Evolutionary conservation across 805 yeast genomes (phyloP).

Genomic region (Candida boleticola): DNA sequence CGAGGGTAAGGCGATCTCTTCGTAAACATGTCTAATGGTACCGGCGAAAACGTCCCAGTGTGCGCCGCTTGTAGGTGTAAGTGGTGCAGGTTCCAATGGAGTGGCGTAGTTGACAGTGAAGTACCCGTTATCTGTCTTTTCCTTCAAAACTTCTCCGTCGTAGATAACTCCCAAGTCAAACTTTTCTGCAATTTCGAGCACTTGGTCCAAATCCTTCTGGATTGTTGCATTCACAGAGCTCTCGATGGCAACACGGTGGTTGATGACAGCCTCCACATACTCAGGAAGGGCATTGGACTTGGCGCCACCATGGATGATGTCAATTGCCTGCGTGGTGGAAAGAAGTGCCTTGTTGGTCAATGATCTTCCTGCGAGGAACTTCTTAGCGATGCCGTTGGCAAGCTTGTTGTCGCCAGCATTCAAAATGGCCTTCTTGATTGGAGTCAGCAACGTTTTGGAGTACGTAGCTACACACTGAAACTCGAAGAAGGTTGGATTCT

Average conservation of each 20-base stretch:
- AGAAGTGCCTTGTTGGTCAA: constrained; percentile 37
- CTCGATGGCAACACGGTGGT: constrained; percentile 65
- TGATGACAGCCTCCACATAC: constrained; percentile 48
- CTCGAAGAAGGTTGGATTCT: constrained; percentile 24
- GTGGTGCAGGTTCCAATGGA: constrained; percentile 51
- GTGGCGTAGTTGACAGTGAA: constrained; percentile 31
- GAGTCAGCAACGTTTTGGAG: constrained; percentile 24
- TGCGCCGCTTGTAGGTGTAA: constrained; percentile 41
- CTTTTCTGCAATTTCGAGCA: constrained; percentile 41
- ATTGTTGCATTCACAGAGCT: constrained; percentile 44
- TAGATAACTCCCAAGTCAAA: constrained; percentile 47
- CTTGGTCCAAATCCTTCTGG: constrained; percentile 35
- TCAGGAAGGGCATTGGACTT: constrained; percentile 81
- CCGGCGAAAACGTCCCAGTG: constrained; percentile 40
- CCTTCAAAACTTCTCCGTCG: constrained; percentile 19
- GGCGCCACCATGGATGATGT: constrained; percentile 67
- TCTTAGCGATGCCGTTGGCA: constrained; percentile 34
- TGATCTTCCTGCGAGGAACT: constrained; percentile 21
- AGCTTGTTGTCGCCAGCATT: constrained; percentile 31
- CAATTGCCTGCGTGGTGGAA: constrained; percentile 66
- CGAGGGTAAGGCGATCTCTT: constrained; percentile 29
- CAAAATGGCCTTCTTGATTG: constrained; percentile 25
- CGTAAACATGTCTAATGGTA: constrained; percentile 36
- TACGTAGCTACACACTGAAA: constrained; percentile 26
- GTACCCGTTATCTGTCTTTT: constrained; percentile 36